Evolutionary conservation across 2,329 filamentous ascomycete genomes (phyloP), one percentile per base, ranked within the genome.

Genomic region (Helotiales sp.): DNA sequence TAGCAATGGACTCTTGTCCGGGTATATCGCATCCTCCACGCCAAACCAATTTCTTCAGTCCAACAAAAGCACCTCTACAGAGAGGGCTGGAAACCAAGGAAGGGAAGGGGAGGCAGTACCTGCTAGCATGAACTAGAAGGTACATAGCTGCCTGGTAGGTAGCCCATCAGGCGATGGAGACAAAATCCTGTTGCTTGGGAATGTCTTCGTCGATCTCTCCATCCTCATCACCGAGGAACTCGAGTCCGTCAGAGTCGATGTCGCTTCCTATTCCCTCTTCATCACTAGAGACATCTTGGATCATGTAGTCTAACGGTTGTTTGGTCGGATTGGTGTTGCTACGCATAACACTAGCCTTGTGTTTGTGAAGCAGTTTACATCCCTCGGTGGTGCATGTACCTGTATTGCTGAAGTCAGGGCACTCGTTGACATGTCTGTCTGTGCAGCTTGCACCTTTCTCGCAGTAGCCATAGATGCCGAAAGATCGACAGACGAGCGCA

Each of bases 401-500:
- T 68, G 87, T 93, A 81, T 97, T 97, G 85, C 93, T 92, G 83
- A 96, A 97, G 78, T 97, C 92, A 70, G 96, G 95, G 80, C 96
- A 98, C 80, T 98, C 95, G 80, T 91, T 91, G 66, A 95, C 91
- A 82, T 99, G 96, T 69, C 93, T 91, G 71, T 96, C 89, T 68
- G 87, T 80, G 80, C 96, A 98, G 64, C 84, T 80, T 64, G 86
- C 85, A 68, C 95, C 96, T 78, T 91, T 92, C 69, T 91, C 89
- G 82, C 96, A 98, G 80, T 93, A 98, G 62, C 96, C 95, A 76
- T 94, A 86, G 63, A 89, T 87, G 30, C 92, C 95, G 82, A 99
- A 98, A 22, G 87, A 82, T 74, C 89, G 87, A 81, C 96, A 99
- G 57, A 97, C 92, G 32, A 86, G 89, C 60, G 94, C 93, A 77